These are phyloP conservation scores for Mycena amicta DNA, from an alignment of 768 basidiomycete species.

Conservation along the genomic window DNA sequence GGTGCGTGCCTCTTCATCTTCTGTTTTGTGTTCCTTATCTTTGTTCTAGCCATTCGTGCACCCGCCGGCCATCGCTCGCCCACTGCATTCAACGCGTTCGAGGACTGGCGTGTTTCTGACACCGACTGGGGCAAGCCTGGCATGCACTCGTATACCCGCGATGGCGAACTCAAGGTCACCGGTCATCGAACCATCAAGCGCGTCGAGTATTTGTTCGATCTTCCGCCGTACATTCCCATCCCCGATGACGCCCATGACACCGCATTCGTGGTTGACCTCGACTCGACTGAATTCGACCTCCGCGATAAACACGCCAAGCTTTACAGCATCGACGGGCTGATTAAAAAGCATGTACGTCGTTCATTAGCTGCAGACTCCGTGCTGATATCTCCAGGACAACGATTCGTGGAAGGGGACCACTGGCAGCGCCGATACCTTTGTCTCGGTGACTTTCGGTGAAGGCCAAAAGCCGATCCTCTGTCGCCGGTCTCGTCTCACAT, in stretches of 20 bases:
- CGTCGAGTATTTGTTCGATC: not conserved
- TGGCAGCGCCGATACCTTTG: not conserved
- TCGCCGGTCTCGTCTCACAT: not conserved
- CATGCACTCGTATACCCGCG: not conserved
- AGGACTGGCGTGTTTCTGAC: not conserved
- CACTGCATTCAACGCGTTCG: not conserved
- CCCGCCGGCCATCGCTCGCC: not conserved
- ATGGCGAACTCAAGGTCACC: not conserved
- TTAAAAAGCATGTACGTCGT: not conserved
- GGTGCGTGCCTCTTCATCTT: not conserved
- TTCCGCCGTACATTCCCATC: not conserved
- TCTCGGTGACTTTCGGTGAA: not conserved
- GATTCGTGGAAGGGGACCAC: not conserved
- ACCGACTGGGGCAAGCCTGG: not conserved
- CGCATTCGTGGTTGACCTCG: not conserved
- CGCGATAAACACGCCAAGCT: not conserved
- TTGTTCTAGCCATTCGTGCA: not conserved
- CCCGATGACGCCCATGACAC: not conserved
- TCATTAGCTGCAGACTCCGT: not conserved
- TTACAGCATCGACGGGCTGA: not conserved
- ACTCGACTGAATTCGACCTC: not conserved
- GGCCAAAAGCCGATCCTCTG: not conserved
- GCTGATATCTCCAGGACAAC: not conserved
- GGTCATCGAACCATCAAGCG: not conserved
- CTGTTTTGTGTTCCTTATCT: not conserved